These are phyloP conservation scores for Rhizopogon parksii DNA, from an alignment of 1,284 basidiomycete genomes.

Conservation along the genomic window DNA sequence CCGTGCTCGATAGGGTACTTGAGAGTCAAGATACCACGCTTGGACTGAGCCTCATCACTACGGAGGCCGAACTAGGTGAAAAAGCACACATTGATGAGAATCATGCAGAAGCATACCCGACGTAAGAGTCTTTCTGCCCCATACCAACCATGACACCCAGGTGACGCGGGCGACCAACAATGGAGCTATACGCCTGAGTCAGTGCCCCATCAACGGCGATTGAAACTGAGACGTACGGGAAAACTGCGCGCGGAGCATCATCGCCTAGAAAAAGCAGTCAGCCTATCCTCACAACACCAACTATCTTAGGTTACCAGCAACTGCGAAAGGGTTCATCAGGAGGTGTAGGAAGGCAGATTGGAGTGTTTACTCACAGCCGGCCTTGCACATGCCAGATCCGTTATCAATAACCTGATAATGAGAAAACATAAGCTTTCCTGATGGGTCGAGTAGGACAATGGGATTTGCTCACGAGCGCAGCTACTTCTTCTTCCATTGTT, in stretches of 20 bases:
- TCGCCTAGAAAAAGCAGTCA: conserved; percentile 41
- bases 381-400: conserved; percentile 69
- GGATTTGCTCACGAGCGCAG: conserved; percentile 33
- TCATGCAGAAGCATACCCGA: conserved; percentile 43
- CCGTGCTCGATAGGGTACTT: conserved; percentile 73
- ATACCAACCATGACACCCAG: conserved; percentile 84
- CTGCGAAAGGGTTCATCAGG: conserved; percentile 16
- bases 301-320: conserved; percentile 26
- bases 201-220: conserved; percentile 10
- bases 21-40: conserved; percentile 88
- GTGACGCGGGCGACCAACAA: conserved; percentile 83
- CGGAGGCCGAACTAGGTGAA: not conserved
- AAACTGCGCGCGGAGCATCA: conserved; percentile 72
- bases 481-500: conserved; percentile 40
- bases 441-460: not conserved
- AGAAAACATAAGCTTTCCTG: not conserved
- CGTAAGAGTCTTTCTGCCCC: conserved; percentile 78
- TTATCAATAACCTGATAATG: conserved; percentile 49
- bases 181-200: conserved; percentile 43
- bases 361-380: conserved; percentile 28
- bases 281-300: not conserved
- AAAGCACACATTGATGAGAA: not conserved
- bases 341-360: not conserved
- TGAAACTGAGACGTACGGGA: conserved; percentile 42
- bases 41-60: conserved; percentile 84